Conservation (phyloP, 257 asterid species). For the Handroanthus guayacan region DNA sequence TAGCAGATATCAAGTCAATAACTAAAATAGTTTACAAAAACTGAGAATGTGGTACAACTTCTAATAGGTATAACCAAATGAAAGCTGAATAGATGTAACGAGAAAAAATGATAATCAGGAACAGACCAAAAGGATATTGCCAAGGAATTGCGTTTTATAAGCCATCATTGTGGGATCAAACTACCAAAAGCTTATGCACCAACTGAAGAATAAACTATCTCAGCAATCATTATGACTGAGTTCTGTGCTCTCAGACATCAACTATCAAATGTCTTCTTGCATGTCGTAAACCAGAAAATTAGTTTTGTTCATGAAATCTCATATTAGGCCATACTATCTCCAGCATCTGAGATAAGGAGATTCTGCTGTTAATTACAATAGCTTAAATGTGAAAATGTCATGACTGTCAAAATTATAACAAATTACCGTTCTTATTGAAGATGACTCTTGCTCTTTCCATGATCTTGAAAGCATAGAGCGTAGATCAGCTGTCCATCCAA, state of each 20-base stretch:
- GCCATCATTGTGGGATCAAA: constrained; percentile 6
- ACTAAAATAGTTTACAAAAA: neutral
- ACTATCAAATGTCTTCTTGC: too few species aligned
- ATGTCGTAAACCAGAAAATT: neutral
- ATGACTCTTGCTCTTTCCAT: constrained; percentile 64
- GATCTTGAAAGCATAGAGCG: constrained; percentile 63
- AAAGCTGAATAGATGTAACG: neutral
- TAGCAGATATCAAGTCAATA: constrained; percentile 11
- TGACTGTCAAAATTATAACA: neutral
- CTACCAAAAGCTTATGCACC: neutral
- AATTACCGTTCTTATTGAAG: constrained; percentile 68
- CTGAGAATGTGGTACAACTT: constrained; percentile 2
- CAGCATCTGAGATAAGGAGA: neutral
- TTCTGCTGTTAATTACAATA: constrained; percentile 10
- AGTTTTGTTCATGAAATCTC: constrained; percentile 2
- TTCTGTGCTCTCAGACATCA: too few species aligned
- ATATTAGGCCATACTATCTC: neutral
- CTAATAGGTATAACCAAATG: neutral
- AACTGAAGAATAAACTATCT: constrained; percentile 1
- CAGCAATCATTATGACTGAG: neutral
- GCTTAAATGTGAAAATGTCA: neutral
- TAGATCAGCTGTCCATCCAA: constrained; percentile 79
- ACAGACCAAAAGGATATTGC: neutral
- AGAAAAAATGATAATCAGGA: neutral
- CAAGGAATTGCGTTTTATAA: neutral